Evolutionary conservation across 2,329 filamentous ascomycete genomes (phyloP), one percentile per base, ranked within the genome.

Genomic region (Claviceps monticola): DNA sequence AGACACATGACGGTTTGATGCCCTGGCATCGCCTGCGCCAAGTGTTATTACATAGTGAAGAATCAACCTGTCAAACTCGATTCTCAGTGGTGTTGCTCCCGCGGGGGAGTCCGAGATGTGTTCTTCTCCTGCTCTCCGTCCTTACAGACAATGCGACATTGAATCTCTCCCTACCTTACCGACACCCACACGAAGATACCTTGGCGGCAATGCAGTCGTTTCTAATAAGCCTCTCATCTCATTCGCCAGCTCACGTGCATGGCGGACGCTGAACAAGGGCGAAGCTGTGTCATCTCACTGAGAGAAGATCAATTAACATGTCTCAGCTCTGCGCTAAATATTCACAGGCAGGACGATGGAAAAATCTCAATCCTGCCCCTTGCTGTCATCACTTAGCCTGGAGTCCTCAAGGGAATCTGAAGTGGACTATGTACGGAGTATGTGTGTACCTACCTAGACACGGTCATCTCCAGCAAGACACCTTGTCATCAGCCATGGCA

Each of bases 391-490:
- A 29, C 17, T 65, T 45, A 26, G 49, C 49, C 26, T 19, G 21
- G 36, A 61, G 56, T 48, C 61, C 61, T 29, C 26, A 29, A 29
- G 26, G 26, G 26, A 9, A 29, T 29, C 26, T 29, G 26, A 29
- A 29, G 26, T 29, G 26, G 8, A 29, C 26, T 49, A 61, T 60
- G 5, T 49, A 61, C 61, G 5, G 59, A 57, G 69, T 21, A 21
- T 4, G 4, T 21, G 4, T 21, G 21, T 21, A 21, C 21, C 21
- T 21, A 21, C 21, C 21, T 68, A 71, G 19, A 64, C 64, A 54
- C 65, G 70, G 49, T 63, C 50, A 56, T 71, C 68, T 5, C 61
- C 65, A 5, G 57, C 50, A 38, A 56, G 56, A 5, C 71, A n/a
- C n/a, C n/a, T n/a, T n/a, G n/a, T 62, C 61, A 16, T 65, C 54